Evolutionary conservation across 2,329 filamentous ascomycete genomes (phyloP).

Genomic region (Ophiostoma tasmaniense): DNA sequence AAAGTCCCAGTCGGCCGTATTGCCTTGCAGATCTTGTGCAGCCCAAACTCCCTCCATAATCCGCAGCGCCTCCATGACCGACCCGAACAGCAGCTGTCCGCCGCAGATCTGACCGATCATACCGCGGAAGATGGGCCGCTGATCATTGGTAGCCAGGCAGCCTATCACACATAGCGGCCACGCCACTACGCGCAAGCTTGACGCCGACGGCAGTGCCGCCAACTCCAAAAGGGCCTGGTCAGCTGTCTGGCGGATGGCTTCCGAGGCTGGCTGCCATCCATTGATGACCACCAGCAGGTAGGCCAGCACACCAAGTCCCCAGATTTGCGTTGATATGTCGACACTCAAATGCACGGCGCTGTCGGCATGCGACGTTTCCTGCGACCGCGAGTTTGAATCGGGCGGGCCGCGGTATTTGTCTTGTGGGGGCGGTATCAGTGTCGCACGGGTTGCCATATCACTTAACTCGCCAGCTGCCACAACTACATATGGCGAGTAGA

Average conservation of each 20-base stretch:
- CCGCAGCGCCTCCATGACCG: slow-evolving; percentile 34
- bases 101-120: slow-evolving; percentile 35
- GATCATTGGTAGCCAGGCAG: slow-evolving; percentile 30
- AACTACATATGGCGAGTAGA: slow-evolving; percentile 13
- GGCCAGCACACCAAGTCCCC: slow-evolving; percentile 40
- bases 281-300: slow-evolving; percentile 42
- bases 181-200: slow-evolving; percentile 27
- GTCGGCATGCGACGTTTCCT: neutral
- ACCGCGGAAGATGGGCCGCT: slow-evolving; percentile 30
- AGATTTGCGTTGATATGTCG: slow-evolving; percentile 29
- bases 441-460: neutral
- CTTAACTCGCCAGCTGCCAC: neutral
- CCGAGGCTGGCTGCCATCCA: slow-evolving; percentile 34
- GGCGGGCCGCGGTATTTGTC: neutral
- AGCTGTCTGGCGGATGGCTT: slow-evolving; percentile 19
- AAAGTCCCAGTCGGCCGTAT: slow-evolving; percentile 35
- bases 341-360: neutral
- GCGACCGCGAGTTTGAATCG: neutral
- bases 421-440: neutral
- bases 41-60: slow-evolving; percentile 42
- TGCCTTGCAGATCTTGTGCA: slow-evolving; percentile 25
- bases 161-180: slow-evolving; percentile 33
- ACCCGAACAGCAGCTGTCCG: slow-evolving; percentile 38
- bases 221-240: slow-evolving; percentile 18
- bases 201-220: slow-evolving; percentile 23